These are phyloP conservation scores for Zygotorulaspora mrakii DNA, from an alignment of 1,139 yeast species.

Conservation along the genomic window DNA sequence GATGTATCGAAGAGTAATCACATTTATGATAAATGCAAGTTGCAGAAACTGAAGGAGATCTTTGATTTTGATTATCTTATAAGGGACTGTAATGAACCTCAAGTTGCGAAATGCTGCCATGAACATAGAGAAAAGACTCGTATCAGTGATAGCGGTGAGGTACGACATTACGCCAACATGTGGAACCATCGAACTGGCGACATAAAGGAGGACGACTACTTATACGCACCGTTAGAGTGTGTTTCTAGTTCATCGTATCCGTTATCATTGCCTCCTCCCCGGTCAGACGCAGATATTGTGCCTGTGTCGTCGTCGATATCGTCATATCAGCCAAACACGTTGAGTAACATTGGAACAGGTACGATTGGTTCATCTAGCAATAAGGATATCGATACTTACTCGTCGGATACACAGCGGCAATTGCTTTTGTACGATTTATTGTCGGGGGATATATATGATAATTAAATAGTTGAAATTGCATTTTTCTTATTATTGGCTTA, in stretches of 20 bases:
- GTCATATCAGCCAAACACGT: constrained; percentile 1
- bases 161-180: constrained; percentile 3
- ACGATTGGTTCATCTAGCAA: neutral
- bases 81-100: constrained; percentile 1
- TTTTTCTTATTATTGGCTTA: constrained; percentile 1
- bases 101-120: neutral
- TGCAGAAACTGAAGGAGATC: constrained; percentile 13
- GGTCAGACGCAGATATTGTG: constrained; percentile 14
- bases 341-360: neutral
- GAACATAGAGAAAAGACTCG: neutral
- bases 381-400: neutral
- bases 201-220: constrained; percentile 3
- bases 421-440: constrained; percentile 23
- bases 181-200: constrained; percentile 1
- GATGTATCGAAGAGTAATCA: neutral
- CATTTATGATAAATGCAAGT: constrained; percentile 8
- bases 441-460: constrained; percentile 26
- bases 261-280: constrained; percentile 14
- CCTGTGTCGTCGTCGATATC: constrained; percentile 9
- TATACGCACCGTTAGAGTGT: constrained; percentile 10
- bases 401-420: constrained; percentile 11
- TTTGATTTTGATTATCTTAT: constrained; percentile 12
- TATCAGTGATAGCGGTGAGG: neutral
- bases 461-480: constrained; percentile 3
- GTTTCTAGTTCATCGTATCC: constrained; percentile 8